These are phyloP conservation scores for Steccherinum ochraceum DNA, from an alignment of 768 basidiomycete species.

Conservation along the genomic window DNA sequence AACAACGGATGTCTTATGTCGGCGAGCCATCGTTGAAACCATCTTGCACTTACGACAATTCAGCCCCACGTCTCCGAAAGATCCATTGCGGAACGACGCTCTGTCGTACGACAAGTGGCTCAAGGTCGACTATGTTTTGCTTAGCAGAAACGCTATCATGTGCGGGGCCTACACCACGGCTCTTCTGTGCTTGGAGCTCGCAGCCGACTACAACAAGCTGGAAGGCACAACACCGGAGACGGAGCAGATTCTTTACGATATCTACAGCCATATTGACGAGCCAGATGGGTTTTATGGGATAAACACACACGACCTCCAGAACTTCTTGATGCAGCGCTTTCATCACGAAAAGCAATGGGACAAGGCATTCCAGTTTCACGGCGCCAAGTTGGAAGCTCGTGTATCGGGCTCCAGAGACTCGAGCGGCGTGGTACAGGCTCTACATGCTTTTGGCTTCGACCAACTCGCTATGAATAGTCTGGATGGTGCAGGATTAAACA, in stretches of 20 bases:
- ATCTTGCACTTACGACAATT: slow-evolving; percentile 79
- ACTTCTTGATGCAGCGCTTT: slow-evolving; percentile 77
- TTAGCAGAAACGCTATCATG: slow-evolving; percentile 65
- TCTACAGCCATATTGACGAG: slow-evolving; percentile 94
- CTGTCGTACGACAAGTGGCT: slow-evolving; percentile 79
- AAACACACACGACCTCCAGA: slow-evolving; percentile 65
- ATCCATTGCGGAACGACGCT: slow-evolving; percentile 21
- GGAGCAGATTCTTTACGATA: slow-evolving; percentile 80
- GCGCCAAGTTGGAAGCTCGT: slow-evolving; percentile 72
- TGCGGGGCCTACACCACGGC: slow-evolving; percentile 89
- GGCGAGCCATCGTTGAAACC: slow-evolving; percentile 62
- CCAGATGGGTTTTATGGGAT: slow-evolving; percentile 99
- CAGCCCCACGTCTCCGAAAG: slow-evolving; percentile 23
- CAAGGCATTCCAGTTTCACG: slow-evolving; percentile 85
- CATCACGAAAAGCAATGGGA: slow-evolving; percentile 94
- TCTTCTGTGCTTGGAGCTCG: slow-evolving; percentile 83
- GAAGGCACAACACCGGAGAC: slow-evolving; percentile 27
- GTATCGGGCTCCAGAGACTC: slow-evolving; percentile 34
- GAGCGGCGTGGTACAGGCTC: slow-evolving; percentile 67
- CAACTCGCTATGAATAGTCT: slow-evolving; percentile 73
- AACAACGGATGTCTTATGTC: slow-evolving; percentile 32
- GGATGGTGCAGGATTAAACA: slow-evolving; percentile 32
- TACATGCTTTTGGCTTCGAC: slow-evolving; percentile 89
- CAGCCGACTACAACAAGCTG: slow-evolving; percentile 40
- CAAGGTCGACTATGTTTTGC: slow-evolving; percentile 60